Evolutionary conservation across 1,139 yeast species (phyloP).

Genomic region (Geotrichum candidum): DNA sequence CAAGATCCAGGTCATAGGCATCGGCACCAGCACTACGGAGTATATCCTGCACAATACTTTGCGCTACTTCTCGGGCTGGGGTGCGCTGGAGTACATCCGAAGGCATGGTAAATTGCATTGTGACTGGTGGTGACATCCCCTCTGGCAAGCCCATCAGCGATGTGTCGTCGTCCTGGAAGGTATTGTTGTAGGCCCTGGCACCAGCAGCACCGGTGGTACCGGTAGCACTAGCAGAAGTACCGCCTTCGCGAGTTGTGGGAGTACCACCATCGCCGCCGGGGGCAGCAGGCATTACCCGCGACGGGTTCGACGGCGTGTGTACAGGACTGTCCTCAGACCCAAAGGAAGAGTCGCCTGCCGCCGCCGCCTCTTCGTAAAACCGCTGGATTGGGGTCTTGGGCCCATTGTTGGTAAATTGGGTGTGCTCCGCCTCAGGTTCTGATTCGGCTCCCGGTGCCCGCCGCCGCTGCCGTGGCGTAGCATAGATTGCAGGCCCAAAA

Average conservation of each 20-base stretch:
- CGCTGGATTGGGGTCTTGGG: constrained; percentile 14
- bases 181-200: background rate
- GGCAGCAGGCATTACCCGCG: background rate
- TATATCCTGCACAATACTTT: constrained; percentile 25
- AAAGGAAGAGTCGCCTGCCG: background rate
- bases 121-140: constrained; percentile 31
- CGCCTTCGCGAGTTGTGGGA: background rate
- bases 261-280: background rate
- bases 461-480: background rate
- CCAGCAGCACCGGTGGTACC: background rate
- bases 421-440: background rate
- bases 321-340: background rate
- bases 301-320: background rate
- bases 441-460: background rate
- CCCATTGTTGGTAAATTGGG: background rate
- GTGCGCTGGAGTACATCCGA: constrained; percentile 22
- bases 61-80: constrained; percentile 29
- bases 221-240: background rate
- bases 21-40: constrained; percentile 23
- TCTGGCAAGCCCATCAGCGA: constrained; percentile 22
- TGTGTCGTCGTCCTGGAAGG: constrained; percentile 20
- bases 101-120: constrained; percentile 24
- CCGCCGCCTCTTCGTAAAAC: constrained; percentile 4
- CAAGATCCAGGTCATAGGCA: constrained; percentile 1
- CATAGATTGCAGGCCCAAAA: background rate